Conservation (phyloP, 768 basidiomycete species). For the Podaxis carcinomalis region DNA sequence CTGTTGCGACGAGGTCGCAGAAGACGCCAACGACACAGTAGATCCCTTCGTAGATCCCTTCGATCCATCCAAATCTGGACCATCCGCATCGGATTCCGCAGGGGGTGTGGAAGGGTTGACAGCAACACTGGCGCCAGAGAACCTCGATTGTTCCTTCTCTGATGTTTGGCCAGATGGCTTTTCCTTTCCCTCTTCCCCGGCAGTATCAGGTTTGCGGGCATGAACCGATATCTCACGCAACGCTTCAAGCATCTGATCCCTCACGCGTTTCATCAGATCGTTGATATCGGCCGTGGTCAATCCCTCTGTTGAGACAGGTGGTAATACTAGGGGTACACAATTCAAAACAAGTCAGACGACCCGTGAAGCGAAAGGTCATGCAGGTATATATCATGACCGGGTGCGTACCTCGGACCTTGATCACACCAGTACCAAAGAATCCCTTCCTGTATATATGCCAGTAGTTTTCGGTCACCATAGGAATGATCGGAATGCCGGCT, state of each 20-base stretch:
- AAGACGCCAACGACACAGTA: slow-evolving; percentile 31
- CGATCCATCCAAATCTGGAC: neutral
- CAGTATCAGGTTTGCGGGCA: slow-evolving; percentile 21
- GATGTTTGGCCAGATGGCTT: neutral
- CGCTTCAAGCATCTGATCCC: slow-evolving; percentile 73
- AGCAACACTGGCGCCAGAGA: neutral
- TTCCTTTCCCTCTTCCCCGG: neutral
- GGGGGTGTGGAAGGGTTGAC: slow-evolving; percentile 4
- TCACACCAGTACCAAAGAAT: slow-evolving; percentile 67
- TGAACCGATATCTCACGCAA: slow-evolving; percentile 74
- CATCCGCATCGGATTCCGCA: neutral
- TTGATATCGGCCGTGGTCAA: slow-evolving; percentile 68
- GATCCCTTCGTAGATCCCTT: slow-evolving; percentile 24
- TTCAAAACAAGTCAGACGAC: slow-evolving; percentile 1
- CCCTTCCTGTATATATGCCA: slow-evolving; percentile 79
- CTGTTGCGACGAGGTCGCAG: slow-evolving; percentile 19
- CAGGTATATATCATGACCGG: neutral
- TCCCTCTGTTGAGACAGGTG: slow-evolving; percentile 75
- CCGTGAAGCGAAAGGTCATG: neutral
- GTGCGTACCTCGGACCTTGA: slow-evolving; percentile 76
- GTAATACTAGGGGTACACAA: slow-evolving; percentile 60
- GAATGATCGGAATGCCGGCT: slow-evolving; percentile 85
- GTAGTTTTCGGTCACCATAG: slow-evolving; percentile 93
- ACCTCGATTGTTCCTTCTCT: slow-evolving; percentile 1
- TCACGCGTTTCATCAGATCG: slow-evolving; percentile 61